Percentiles rank a stretch among this genome's conserved stretches.
phyloP scores from a whole-genome alignment of 306 rosid species.

The Adenanthera pavonina region DNA sequence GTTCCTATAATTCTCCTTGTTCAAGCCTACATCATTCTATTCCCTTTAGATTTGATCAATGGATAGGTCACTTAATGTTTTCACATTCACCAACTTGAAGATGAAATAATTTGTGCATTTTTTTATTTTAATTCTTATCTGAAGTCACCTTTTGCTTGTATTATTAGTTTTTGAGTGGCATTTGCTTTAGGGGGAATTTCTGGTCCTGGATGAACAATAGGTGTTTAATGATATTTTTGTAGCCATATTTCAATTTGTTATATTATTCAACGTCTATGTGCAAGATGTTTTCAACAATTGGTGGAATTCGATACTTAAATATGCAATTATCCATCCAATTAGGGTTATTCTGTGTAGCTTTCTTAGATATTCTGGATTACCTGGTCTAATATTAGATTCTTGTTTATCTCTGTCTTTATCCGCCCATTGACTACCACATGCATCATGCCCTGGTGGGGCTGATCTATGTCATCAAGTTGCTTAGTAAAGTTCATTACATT shows the following conservation, averaged over 20 bases:
- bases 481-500: not conserved
- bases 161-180: conserved; percentile 5
- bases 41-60: not conserved
- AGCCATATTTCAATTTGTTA: not conserved
- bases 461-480: not conserved
- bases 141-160: conserved; percentile 1
- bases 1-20: conserved; percentile 4
- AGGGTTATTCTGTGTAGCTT: not conserved
- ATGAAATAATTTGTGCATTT: not conserved
- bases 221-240: not conserved
- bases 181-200: not conserved
- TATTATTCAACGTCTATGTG: not conserved
- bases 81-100: not conserved
- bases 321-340: not conserved
- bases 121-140: not conserved
- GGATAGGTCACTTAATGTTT: not conserved
- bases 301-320: not conserved
- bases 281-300: not conserved
- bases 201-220: not conserved
- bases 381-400: not conserved
- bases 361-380: not conserved
- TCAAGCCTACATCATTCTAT: not conserved
- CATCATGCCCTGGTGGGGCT: not conserved
- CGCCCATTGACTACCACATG: not conserved
- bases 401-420: not conserved